phyloP scores from a whole-genome alignment of 2,329 filamentous ascomycete species.

The Penicillium palitans region DNA sequence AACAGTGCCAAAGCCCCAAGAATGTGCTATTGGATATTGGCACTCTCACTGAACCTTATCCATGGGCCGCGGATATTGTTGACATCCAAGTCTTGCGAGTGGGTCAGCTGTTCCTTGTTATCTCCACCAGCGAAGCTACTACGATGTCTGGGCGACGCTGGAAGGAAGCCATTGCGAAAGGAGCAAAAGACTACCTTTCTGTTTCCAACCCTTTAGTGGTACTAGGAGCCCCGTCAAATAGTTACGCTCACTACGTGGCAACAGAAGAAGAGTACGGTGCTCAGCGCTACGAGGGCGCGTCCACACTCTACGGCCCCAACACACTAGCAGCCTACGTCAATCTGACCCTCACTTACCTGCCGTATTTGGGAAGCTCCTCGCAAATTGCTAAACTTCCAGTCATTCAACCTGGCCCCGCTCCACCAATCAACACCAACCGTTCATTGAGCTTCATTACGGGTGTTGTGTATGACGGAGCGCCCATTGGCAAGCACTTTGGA shows the following conservation, averaged over 20 bases:
- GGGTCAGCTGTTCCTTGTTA: slow-evolving; percentile 79
- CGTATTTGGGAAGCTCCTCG: slow-evolving; percentile 59
- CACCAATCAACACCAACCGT: slow-evolving; percentile 75
- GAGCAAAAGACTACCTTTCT: slow-evolving; percentile 53
- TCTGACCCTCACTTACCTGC: slow-evolving; percentile 71
- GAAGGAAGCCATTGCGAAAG: slow-evolving; percentile 66
- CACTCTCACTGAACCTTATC: slow-evolving; percentile 73
- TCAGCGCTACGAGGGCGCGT: slow-evolving; percentile 94
- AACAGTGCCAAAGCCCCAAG: slow-evolving; percentile 75
- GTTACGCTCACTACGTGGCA: slow-evolving; percentile 79
- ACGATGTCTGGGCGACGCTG: slow-evolving; percentile 91
- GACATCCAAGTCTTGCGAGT: slow-evolving; percentile 84
- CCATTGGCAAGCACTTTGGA: slow-evolving; percentile 69
- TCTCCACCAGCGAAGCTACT: slow-evolving; percentile 82
- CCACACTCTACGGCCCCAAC: slow-evolving; percentile 81
- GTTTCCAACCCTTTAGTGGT: slow-evolving; percentile 69
- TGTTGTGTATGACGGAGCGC: slow-evolving; percentile 72
- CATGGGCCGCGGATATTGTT: slow-evolving; percentile 88
- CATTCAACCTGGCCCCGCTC: slow-evolving; percentile 58
- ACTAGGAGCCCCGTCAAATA: slow-evolving; percentile 85
- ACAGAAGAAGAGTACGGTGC: slow-evolving; percentile 78
- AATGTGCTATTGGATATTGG: slow-evolving; percentile 87
- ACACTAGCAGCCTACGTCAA: slow-evolving; percentile 87
- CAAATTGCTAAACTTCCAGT: slow-evolving; percentile 41
- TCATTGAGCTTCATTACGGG: slow-evolving; percentile 77